Base-by-base conservation (phyloP, 805 yeast species). In the Teunomyces tritomae region DNA sequence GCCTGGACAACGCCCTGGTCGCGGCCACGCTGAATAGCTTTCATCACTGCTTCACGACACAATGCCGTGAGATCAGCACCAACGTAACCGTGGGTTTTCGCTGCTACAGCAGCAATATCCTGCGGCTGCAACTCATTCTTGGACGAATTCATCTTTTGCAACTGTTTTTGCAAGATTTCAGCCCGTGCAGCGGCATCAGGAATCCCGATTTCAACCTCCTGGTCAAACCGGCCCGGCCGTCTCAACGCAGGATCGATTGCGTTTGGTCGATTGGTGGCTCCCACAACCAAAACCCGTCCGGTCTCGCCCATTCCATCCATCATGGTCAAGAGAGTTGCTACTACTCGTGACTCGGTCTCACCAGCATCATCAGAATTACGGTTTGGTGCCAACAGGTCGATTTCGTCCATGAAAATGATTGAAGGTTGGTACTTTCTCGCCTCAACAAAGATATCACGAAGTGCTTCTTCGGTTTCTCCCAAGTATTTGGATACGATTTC, bases 31-130 rank as follows among this genome's bases (percentile, higher is more conserved):
- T 83, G 80, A 13, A 94, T 87, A 1, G 96, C 84, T 51, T 78
- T 80, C 86, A 91, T 81, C 0, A 89, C 96, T 5, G 95, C 80
- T 60, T 94, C 99, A 43, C 97, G 74, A 51, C 91, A 83, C 17
- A 94, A 71, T 0, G 97, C 96, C 3, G 87, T 82, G 42, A 94
- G 67, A 68, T 94, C 99, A 0, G 98, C 97, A 41, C 99, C 99
- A 1, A 94, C 99, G 61, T 89, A 94, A 5, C 99, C 99, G 66
- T 94, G 99, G 0, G 98, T 91, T 59, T 82, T 85, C 4, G 80
- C 65, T 0, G 97, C 89, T 36, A 91, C 68, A 1, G 57, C 57
- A n/a, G 68, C 62, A n/a, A 91, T 77, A 33, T 87, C 85, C 0
- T 73, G 82, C 0, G 63, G 68, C 0, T 74, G 60, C 33, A 92